Percentiles rank a stretch among this genome's conserved stretches.
Evolutionary conservation across 2,329 filamentous ascomycete genomes (phyloP).

Genomic region (Fusarium scirpi): DNA sequence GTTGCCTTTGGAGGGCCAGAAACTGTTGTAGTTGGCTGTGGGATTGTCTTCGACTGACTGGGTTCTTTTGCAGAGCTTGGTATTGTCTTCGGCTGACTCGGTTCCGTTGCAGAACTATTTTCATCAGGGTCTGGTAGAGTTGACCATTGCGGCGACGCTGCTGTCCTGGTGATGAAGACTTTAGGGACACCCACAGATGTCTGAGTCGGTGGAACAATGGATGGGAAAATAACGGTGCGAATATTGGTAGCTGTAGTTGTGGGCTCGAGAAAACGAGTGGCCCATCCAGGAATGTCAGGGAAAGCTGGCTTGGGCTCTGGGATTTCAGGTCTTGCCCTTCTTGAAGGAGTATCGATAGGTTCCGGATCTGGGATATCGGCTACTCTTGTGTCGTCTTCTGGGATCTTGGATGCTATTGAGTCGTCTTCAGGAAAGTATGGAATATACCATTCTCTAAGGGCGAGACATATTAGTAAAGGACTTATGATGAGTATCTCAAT

Average conservation of each 20-base stretch:
- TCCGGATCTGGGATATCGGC: background rate
- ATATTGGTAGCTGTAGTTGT: background rate
- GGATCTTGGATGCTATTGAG: background rate
- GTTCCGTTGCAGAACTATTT: background rate
- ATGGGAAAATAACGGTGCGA: background rate
- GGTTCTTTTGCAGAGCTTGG: background rate
- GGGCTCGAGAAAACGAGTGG: background rate
- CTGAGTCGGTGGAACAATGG: background rate
- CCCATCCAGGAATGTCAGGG: too few relatives aligned
- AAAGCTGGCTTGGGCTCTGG: background rate
- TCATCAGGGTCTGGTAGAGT: constrained; percentile 2
- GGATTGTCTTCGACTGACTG: background rate
- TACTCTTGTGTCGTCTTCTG: background rate
- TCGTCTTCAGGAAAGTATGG: background rate
- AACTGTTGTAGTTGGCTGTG: background rate
- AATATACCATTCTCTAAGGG: background rate
- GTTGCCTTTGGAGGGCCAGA: background rate
- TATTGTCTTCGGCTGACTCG: too few relatives aligned
- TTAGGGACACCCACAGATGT: background rate
- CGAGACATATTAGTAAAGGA: background rate
- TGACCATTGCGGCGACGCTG: background rate
- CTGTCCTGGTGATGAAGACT: constrained; percentile 2
- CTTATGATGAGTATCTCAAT: background rate
- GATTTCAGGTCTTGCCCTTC: background rate
- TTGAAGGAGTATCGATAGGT: background rate